Percentiles rank a stretch among this genome's conserved stretches.
These are phyloP conservation scores for Mytilinidion resinicola DNA, from an alignment of 495 filamentous ascomycete species.

Conservation along the genomic window DNA sequence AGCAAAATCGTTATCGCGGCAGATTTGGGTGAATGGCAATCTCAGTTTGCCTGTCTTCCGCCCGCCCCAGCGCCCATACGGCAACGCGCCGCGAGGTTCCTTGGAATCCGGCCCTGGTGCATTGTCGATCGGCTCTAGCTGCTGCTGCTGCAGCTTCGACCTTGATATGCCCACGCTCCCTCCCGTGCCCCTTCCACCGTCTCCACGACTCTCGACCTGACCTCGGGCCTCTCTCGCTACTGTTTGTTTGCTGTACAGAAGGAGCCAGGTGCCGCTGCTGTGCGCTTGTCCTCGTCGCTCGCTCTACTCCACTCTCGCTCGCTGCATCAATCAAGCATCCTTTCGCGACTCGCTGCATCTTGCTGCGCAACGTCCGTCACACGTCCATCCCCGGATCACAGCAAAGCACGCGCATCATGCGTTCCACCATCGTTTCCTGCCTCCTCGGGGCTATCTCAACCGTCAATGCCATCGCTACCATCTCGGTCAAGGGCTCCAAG, in stretches of 20 bases:
- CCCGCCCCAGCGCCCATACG: not conserved
- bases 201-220: not conserved
- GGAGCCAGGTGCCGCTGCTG: too few species aligned
- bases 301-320: not conserved
- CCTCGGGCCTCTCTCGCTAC: too few species aligned
- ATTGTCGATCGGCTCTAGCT: too few species aligned
- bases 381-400: not conserved
- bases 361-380: not conserved
- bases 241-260: too few species aligned
- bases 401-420: not conserved
- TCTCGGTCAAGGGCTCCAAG: slow-evolving; percentile 70
- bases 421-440: not conserved
- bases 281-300: too few species aligned
- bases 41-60: not conserved
- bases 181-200: not conserved
- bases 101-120: not conserved
- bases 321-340: not conserved
- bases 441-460: not conserved
- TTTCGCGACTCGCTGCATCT: not conserved
- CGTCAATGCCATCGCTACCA: slow-evolving; percentile 44
- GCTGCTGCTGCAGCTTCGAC: not conserved
- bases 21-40: not conserved
- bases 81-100: not conserved
- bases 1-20: not conserved
- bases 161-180: not conserved